Base-by-base conservation (phyloP, 139 green algal genomes). In the Mesotaenium endlicherianum region DNA sequence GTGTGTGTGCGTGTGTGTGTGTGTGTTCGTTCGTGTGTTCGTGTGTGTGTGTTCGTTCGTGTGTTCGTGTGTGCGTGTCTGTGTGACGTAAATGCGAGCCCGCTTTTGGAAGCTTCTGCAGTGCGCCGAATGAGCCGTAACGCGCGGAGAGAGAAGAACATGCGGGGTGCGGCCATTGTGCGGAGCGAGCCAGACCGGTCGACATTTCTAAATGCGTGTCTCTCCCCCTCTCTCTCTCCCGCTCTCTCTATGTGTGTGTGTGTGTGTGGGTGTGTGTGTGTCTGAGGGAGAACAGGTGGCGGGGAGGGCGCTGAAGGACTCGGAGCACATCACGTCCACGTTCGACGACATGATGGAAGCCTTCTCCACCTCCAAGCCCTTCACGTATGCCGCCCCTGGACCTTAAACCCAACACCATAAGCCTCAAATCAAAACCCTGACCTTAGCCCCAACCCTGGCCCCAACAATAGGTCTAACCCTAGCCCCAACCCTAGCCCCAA, bases 261-360 rank as follows among this genome's bases (percentile, higher is more conserved):
- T n/a, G n/a, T n/a, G n/a, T n/a, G n/a, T n/a, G n/a, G n/a, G n/a
- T n/a, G n/a, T n/a, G n/a, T n/a, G n/a, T n/a, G n/a, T n/a, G n/a
- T n/a, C n/a, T 43, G 16, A 45, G 38, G 40, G 38, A 0, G 30
- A 45, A n/a, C 67, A 75, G 67, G 75, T 84, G 41, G 77, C 77
- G 3, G 57, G 57, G 0, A 17, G 77, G n/a, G 60, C 77, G 31
- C 39, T 84, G 34, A 84, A 84, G 58, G 77, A 84, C 38, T 84
- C 77, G 34, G 77, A 84, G 0, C 77, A 84, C 77, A 84, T 84
- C 57, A 60, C 30, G 34, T 30, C 5, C 41, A 84, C 79, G 58
- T 43, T 53, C 30, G 77, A 84, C 36, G 55, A 84, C 34, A 31
- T 84, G 44, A n/a, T 64, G 8, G 42, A 26, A 17, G 77, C 72